A percentile compares a stretch with the other conserved stretches of the same genome.
Evolutionary conservation across 2,329 filamentous ascomycete species (phyloP).

Genomic region (Didymella sp.): DNA sequence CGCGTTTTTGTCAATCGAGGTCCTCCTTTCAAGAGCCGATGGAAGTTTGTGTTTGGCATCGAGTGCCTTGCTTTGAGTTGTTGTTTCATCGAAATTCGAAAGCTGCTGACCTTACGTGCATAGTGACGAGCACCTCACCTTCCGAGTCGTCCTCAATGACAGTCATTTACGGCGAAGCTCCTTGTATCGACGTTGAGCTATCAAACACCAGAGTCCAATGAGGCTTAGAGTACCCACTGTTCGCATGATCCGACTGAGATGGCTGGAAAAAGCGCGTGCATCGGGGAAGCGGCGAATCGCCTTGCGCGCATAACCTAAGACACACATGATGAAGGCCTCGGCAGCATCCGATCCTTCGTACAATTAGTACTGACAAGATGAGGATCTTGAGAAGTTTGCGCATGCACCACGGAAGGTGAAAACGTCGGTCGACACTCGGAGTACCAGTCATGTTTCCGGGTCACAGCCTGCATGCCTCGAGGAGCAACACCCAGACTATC

Average conservation of each 20-base stretch:
- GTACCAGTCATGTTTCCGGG: neutral
- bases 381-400: neutral
- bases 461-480: neutral
- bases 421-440: neutral
- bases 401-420: neutral
- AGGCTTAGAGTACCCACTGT: slow-evolving; percentile 32
- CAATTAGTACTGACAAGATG: slow-evolving; percentile 1
- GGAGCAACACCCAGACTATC: neutral
- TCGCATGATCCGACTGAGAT: slow-evolving; percentile 6
- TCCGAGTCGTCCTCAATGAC: neutral
- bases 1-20: slow-evolving; percentile 26
- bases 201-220: slow-evolving; percentile 25
- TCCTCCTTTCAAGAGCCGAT: slow-evolving; percentile 9
- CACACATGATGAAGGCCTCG: slow-evolving; percentile 11
- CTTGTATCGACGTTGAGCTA: slow-evolving; percentile 22
- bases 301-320: slow-evolving; percentile 27
- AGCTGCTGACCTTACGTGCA: neutral
- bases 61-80: neutral
- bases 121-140: neutral
- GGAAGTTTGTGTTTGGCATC: neutral
- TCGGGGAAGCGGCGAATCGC: slow-evolving; percentile 39
- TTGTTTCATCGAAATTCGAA: neutral
- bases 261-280: slow-evolving; percentile 26
- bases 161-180: neutral
- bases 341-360: slow-evolving; percentile 5